These are phyloP conservation scores for Cryptosporidium baileyi DNA, from an alignment of 169 alveolate species.

Conservation along the genomic window DNA sequence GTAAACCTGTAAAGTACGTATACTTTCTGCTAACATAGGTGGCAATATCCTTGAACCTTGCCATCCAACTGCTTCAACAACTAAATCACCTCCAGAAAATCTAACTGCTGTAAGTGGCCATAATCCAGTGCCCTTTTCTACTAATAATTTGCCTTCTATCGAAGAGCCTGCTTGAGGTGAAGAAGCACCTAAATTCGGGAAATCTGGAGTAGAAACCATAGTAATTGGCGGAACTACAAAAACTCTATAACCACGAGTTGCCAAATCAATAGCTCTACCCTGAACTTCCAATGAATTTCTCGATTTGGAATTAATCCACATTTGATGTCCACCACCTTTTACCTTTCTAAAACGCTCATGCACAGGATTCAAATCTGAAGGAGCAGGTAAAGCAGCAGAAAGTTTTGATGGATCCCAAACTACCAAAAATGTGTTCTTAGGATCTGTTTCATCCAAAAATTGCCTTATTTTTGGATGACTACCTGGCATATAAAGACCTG, in stretches of 20 bases:
- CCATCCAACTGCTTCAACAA: slow-evolving; percentile 66
- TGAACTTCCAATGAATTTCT: slow-evolving; percentile 51
- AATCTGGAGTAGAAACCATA: slow-evolving; percentile 33
- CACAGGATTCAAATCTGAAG: slow-evolving; percentile 42
- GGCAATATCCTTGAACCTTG: slow-evolving; percentile 64
- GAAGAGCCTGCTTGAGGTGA: background rate
- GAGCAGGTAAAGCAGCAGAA: slow-evolving; percentile 50
- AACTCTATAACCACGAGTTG: slow-evolving; percentile 60
- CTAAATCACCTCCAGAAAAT: slow-evolving; percentile 46
- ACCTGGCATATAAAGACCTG: slow-evolving; percentile 68
- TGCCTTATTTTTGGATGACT: slow-evolving; percentile 61
- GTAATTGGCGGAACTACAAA: slow-evolving; percentile 59
- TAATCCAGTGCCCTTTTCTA: slow-evolving; percentile 16
- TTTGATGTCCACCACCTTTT: slow-evolving; percentile 55
- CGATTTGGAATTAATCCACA: slow-evolving; percentile 56
- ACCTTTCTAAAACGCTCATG: slow-evolving; percentile 65
- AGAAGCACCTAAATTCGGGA: slow-evolving; percentile 19
- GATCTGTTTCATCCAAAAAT: slow-evolving; percentile 52
- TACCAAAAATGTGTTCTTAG: slow-evolving; percentile 54
- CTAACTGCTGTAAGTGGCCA: slow-evolving; percentile 60
- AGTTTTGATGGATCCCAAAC: slow-evolving; percentile 66
- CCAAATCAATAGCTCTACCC: slow-evolving; percentile 61
- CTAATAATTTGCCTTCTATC: slow-evolving; percentile 43
- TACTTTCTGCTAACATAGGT: slow-evolving; percentile 54
- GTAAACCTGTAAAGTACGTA: background rate